Base-by-base conservation (phyloP, 2,329 filamentous ascomycete genomes). In the Pseudocercospora musae region DNA sequence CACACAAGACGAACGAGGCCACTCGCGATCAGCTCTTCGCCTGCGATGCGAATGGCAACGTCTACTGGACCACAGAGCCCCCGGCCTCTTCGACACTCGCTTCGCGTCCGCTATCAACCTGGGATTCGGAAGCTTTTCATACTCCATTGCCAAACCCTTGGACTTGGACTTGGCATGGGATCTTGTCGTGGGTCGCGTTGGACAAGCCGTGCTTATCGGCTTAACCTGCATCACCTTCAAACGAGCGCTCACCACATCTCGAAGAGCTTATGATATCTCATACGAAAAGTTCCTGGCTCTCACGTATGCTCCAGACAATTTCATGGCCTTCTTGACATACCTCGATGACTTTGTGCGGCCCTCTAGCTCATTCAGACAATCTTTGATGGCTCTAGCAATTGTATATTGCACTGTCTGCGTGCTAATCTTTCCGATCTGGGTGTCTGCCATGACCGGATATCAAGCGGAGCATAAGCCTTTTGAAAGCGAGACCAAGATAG, bases 121-220 rank as follows among this genome's bases (percentile, higher is more conserved):
- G 4, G 60, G 50, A 1, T 60, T 58, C 18, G 63, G 63, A 1
- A n/a, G 42, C 46, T 46, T 65, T 20, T 20, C 57, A 21, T 63
- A 54, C 31, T 31, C 63, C 1, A 15, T 20, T 5, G 63, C 57
- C n/a, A 65, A 65, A 25, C 15, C 58, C n/a, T n/a, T n/a, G n/a
- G n/a, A n/a, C 25, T 58, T 65, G 10, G 63, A 65, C 23, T 52
- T 62, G 20, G 18, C 15, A 48, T 65, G 63, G 63, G 63, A 65
- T 23, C 29, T 55, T 27, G 46, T 65, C 25, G 21, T 63, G 13
- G 60, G 60, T 4, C 18, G 60, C 6, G 63, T 60, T 18, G 63
- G 63, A 0, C 63, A 65, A 37, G 33, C 33, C n/a, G 13, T 37
- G 15, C n/a, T 37, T 13, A n/a, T n/a, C 27, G 37, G 29, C 25